Evolutionary conservation across 441 rosid genomes (phyloP).

Genomic region (Erodium trifolium): DNA sequence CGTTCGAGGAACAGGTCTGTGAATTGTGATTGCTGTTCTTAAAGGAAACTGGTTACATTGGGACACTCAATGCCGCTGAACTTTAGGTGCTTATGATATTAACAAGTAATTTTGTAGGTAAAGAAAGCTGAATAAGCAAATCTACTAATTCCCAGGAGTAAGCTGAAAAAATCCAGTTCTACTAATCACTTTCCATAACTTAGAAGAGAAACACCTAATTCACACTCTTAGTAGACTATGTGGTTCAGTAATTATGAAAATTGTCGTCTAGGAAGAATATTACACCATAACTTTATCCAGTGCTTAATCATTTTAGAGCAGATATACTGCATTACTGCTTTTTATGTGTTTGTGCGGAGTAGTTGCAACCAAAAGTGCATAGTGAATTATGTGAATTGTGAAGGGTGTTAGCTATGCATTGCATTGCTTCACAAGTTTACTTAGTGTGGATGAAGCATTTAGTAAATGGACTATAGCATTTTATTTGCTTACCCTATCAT

Average conservation of each 20-base stretch:
- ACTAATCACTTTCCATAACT: not conserved
- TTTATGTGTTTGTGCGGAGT: not conserved
- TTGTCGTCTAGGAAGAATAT: not conserved
- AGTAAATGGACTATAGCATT: too few species aligned
- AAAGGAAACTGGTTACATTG: not conserved
- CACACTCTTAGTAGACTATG: not conserved
- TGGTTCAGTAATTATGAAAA: not conserved
- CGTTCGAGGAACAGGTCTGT: slow-evolving; percentile 93
- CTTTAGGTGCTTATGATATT: not conserved
- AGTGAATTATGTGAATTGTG: too few species aligned
- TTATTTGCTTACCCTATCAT: too few species aligned
- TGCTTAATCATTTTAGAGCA: not conserved
- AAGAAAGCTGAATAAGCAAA: not conserved
- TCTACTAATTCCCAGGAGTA: not conserved
- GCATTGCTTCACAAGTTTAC: too few species aligned
- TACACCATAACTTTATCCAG: not conserved
- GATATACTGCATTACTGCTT: not conserved
- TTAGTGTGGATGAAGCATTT: too few species aligned
- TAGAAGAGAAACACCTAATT: not conserved
- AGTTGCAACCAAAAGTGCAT: too few species aligned
- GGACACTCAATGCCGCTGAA: not conserved
- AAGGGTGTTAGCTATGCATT: too few species aligned
- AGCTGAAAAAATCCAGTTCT: not conserved
- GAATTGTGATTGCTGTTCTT: not conserved
- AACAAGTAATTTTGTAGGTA: not conserved